Base-by-base conservation (phyloP, 441 rosid genomes). In the Corymbia citriodora region DNA sequence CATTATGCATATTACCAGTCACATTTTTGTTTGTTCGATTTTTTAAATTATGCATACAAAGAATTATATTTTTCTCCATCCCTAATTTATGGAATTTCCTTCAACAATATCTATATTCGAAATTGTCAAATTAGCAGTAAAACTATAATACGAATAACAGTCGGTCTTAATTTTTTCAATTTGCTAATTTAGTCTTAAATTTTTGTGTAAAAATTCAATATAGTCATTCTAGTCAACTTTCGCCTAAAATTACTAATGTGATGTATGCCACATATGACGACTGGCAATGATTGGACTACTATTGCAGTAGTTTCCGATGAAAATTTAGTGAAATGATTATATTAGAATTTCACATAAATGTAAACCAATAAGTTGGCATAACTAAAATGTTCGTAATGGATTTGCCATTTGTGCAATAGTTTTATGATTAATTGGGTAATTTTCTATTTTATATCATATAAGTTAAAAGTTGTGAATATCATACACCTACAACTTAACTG, bases 281-380 rank as follows among this genome's bases (percentile, higher is more conserved):
- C 4, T 13, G 0, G 70, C 9, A 0, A 3, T 1, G 9, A 29
- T 63, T 63, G 4, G 5, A 29, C 33, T 63, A 29, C 3, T 17
- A 29, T 8, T 4, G 6, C 0, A 29, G 4, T 0, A 1, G 0
- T 10, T 57, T 57, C 23, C 19, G 2, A 57, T 0, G 3, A 57
- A 57, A 57, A 57, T 57, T 57, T 11, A 57, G 23, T 0, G 2
- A 0, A 57, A 57, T 2, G 23, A 57, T 21, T 57, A 23, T 57
- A 57, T 9, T 57, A 3, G 0, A 57, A 57, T 57, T 57, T 57
- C 5, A 1, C 1, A 3, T 27, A 63, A 63, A 63, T 1, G 0
- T 63, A 13, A 29, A 63, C 12, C 17, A 63, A 0, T 12, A 29
- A 12, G 13, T 29, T 57, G 6, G 1, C 1, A 57, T 21, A 57